Conservation (phyloP, 2,329 filamentous ascomycete species). For the Penicillium sp. region DNA sequence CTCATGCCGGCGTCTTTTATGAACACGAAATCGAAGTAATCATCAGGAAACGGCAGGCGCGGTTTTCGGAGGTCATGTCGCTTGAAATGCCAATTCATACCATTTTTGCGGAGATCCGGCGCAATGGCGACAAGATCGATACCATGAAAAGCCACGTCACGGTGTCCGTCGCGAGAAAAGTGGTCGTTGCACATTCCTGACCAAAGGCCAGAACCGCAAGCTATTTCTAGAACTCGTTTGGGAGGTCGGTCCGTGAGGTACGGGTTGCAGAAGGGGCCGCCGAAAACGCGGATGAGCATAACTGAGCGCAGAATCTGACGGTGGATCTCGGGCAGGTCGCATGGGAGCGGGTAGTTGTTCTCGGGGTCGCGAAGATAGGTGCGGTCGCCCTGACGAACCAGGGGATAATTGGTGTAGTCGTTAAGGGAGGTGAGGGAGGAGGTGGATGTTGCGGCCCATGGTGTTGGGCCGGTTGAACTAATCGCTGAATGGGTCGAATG, state of each 20-base stretch:
- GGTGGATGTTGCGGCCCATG: slow-evolving; percentile 39
- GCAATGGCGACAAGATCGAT: slow-evolving; percentile 79
- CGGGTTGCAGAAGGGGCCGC: slow-evolving; percentile 76
- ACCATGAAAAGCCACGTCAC: slow-evolving; percentile 77
- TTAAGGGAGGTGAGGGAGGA: slow-evolving; percentile 42
- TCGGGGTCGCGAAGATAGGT: slow-evolving; percentile 78
- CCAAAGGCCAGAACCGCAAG: slow-evolving; percentile 89
- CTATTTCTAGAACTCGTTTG: slow-evolving; percentile 79
- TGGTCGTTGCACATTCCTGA: slow-evolving; percentile 84
- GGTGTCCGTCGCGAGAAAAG: slow-evolving; percentile 70
- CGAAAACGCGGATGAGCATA: slow-evolving; percentile 79
- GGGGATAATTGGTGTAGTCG: slow-evolving; percentile 57
- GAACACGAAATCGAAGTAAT: slow-evolving; percentile 86
- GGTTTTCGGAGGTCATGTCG: slow-evolving; percentile 80
- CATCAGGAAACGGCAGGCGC: slow-evolving; percentile 78
- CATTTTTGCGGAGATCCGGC: slow-evolving; percentile 67
- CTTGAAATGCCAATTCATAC: slow-evolving; percentile 86
- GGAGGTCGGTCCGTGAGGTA: slow-evolving; percentile 70
- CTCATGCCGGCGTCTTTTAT: slow-evolving; percentile 80
- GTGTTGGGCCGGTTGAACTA: slow-evolving; percentile 34
- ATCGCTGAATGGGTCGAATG: slow-evolving; percentile 41
- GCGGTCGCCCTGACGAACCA: slow-evolving; percentile 76
- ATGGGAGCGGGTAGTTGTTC: slow-evolving; percentile 81
- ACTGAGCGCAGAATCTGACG: slow-evolving; percentile 84
- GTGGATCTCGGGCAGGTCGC: slow-evolving; percentile 85